Evolutionary conservation across 2,329 filamentous ascomycete species (phyloP).

Genomic region (Fusarium nisikadoi): DNA sequence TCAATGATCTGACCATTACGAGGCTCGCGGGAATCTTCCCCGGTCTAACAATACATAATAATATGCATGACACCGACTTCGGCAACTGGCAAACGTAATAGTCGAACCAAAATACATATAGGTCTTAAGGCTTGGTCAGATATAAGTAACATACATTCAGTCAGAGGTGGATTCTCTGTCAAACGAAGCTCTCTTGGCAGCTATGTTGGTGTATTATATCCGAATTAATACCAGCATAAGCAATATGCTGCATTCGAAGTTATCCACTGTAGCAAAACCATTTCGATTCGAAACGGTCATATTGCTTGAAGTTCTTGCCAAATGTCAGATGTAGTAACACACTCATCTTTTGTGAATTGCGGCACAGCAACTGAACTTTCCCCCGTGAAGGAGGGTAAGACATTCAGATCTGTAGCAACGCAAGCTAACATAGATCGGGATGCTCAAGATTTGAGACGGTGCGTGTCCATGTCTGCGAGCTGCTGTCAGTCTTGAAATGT

Average conservation of each 20-base stretch:
- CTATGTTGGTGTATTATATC: background rate
- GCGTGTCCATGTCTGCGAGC: background rate
- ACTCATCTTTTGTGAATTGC: background rate
- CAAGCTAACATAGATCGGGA: background rate
- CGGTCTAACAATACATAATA: background rate
- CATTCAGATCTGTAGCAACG: slow-evolving; percentile 3
- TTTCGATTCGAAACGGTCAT: slow-evolving; percentile 12
- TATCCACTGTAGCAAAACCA: background rate
- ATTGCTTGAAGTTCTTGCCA: slow-evolving; percentile 1
- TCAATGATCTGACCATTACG: slow-evolving; percentile 25
- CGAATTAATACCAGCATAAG: background rate
- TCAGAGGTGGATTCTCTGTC: background rate
- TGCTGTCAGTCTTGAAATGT: background rate
- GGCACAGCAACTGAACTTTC: slow-evolving; percentile 17
- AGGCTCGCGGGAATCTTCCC: slow-evolving; percentile 12
- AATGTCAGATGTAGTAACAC: background rate
- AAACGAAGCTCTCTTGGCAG: slow-evolving; percentile 1
- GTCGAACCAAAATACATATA: background rate
- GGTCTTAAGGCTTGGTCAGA: background rate
- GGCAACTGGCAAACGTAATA: slow-evolving; percentile 9
- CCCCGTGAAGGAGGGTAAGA: background rate
- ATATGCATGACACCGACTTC: slow-evolving; percentile 4
- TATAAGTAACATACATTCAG: background rate
- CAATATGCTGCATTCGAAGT: background rate
- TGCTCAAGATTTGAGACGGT: background rate